Percentiles rank a stretch among this genome's conserved stretches.
phyloP scores from a whole-genome alignment of 2,329 filamentous ascomycete genomes.

The Sporothrix phasma region DNA sequence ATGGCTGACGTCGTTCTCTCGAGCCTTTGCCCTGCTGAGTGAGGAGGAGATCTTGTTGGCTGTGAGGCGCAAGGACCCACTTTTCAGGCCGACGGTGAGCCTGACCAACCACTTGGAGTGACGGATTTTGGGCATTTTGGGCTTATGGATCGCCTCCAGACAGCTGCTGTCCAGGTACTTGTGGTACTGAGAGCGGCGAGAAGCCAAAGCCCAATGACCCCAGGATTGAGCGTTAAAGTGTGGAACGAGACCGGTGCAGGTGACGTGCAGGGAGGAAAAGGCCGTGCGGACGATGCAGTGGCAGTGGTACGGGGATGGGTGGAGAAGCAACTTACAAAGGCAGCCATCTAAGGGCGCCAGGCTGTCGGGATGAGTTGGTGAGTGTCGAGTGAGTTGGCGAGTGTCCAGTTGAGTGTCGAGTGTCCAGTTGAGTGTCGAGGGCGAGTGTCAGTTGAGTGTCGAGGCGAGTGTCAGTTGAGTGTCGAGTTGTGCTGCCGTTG shows the following conservation, averaged over 20 bases:
- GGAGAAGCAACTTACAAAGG: conserved; percentile 8
- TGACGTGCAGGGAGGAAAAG: background rate
- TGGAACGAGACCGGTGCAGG: background rate
- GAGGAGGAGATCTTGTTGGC: background rate
- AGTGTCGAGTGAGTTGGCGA: background rate
- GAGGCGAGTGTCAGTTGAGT: background rate
- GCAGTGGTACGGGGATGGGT: background rate
- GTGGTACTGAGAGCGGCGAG: background rate
- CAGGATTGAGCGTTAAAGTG: background rate
- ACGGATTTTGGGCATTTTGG: background rate
- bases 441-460: too few relatives aligned
- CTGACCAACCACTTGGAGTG: background rate
- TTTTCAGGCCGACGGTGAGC: background rate
- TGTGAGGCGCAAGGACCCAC: background rate
- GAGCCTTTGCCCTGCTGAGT: background rate
- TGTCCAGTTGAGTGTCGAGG: background rate
- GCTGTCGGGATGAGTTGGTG: background rate
- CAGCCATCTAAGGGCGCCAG: conserved; percentile 12
- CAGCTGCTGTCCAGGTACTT: background rate
- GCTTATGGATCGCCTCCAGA: background rate
- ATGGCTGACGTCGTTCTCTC: conserved; percentile 12
- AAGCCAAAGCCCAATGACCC: background rate
- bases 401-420: too few relatives aligned
- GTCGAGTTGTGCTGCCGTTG: too few relatives aligned
- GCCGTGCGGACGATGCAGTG: background rate